These are phyloP conservation scores for Aspergillus sp. DNA, from an alignment of 2,329 filamentous ascomycete species.

Conservation along the genomic window DNA sequence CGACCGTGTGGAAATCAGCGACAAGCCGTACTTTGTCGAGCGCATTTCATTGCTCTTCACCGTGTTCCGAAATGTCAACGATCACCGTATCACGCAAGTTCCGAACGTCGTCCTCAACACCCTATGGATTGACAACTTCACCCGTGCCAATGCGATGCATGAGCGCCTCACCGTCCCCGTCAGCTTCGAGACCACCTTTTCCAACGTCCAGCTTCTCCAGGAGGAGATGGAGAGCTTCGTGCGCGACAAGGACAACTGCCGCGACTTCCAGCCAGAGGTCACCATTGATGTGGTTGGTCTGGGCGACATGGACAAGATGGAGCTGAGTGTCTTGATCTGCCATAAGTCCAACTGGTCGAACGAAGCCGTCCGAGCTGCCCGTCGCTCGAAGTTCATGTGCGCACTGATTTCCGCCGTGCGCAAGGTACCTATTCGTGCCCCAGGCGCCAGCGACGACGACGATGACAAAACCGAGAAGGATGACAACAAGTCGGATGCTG, in stretches of 20 bases:
- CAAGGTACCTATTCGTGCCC: conserved; percentile 81
- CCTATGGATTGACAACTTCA: conserved; percentile 93
- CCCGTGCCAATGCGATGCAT: conserved; percentile 87
- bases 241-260: conserved; percentile 75
- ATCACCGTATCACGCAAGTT: conserved; percentile 76
- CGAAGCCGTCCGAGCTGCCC: conserved; percentile 74
- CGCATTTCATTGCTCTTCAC: conserved; percentile 93
- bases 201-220: conserved; percentile 83
- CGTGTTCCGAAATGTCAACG: conserved; percentile 81
- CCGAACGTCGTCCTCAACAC: conserved; percentile 92
- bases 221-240: conserved; percentile 85
- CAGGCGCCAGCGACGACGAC: conserved; percentile 63
- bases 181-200: conserved; percentile 82
- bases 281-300: conserved; percentile 76
- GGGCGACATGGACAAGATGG: conserved; percentile 82
- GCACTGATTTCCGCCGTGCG: conserved; percentile 82
- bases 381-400: conserved; percentile 96
- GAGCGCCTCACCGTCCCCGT: conserved; percentile 79
- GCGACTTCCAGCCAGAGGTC: conserved; percentile 88
- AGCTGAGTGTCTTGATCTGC: conserved; percentile 78
- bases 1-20: conserved; percentile 80
- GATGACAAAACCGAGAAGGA: conserved; percentile 69
- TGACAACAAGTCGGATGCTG: conserved; percentile 42
- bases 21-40: conserved; percentile 75
- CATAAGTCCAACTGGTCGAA: conserved; percentile 95